Base-by-base conservation (phyloP, 108 stramenopile genomes). In the Cyclotella atomus region DNA sequence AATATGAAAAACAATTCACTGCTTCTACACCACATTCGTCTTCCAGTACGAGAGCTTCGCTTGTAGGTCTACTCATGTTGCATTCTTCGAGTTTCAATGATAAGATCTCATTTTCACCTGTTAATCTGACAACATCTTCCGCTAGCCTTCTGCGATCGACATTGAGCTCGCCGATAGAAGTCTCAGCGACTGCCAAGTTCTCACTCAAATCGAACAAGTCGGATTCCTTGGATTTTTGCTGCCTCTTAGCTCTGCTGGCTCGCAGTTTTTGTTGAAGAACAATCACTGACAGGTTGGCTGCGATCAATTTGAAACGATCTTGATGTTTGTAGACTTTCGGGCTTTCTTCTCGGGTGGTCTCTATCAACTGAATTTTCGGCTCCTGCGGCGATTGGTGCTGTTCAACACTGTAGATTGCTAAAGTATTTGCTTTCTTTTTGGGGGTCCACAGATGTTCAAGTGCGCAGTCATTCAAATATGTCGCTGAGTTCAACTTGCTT, bases 81-180 rank as follows among this genome's bases (percentile, higher is more conserved):
- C 1, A 59, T 19, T 16, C 33, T 33, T 59, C 1, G 20, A 6
- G 25, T 20, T 32, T 32, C 15, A n/a, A 2, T 2, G 7, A 21
- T 38, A 61, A 61, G 0, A 21, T 14, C 0, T 44, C 60, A 12
- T 61, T 44, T 53, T 70, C 57, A 29, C 47, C 30, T 34, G 46
- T 52, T 33, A 59, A 29, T 45, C 20, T 25, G 9, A 59, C 24
- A 70, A 20, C 21, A 6, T 57, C 35, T 14, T 47, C 57, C 21
- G 28, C 43, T 45, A 70, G 43, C 27, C 52, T 57, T 44, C 54
- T 45, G 2, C 44, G 30, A 19, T 70, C 70, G 9, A 41, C 43
- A 29, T 59, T 70, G 16, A 59, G 52, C 28, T 59, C 59, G n/a
- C 19, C 59, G 45, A 70, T 57, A 59, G 56, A 70, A 4, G 25